Evolutionary conservation across 768 basidiomycete genomes (phyloP).

Genomic region (Kwoniella mangroviensis): DNA sequence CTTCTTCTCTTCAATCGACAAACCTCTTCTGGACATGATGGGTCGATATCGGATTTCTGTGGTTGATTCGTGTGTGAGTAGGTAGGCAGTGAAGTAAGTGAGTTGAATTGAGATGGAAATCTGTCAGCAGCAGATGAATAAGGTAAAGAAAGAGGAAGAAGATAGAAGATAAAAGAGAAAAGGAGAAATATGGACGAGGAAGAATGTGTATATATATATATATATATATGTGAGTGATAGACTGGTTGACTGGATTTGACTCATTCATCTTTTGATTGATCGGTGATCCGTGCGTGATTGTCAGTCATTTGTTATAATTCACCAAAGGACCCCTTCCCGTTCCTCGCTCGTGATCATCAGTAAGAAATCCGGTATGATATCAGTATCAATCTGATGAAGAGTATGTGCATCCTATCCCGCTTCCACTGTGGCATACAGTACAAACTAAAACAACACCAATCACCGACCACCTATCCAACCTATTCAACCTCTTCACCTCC

Average conservation of each 20-base stretch:
- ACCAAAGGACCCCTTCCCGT: background rate
- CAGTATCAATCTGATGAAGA: background rate
- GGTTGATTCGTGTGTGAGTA: background rate
- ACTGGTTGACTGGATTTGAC: background rate
- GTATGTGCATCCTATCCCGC: no score
- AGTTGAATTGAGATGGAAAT: no score
- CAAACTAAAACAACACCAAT: no score
- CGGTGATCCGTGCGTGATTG: background rate
- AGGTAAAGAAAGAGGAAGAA: background rate
- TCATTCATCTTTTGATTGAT: background rate
- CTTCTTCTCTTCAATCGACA: constrained; percentile 89
- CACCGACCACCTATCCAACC: constrained; percentile 21
- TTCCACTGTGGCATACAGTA: no score
- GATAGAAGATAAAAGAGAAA: background rate
- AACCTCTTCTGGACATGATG: constrained; percentile 64
- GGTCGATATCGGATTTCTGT: background rate
- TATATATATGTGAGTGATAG: no score
- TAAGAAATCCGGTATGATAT: background rate
- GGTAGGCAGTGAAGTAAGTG: no score
- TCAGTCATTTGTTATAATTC: background rate
- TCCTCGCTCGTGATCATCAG: background rate
- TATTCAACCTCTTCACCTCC: constrained; percentile 43
- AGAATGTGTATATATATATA: background rate
- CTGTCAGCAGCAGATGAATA: background rate
- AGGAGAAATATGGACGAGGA: background rate